A percentile compares a stretch with the other conserved stretches of the same genome.
Evolutionary conservation across 1,139 yeast species (phyloP).

Genomic region (Sugiyamaella novakii): DNA sequence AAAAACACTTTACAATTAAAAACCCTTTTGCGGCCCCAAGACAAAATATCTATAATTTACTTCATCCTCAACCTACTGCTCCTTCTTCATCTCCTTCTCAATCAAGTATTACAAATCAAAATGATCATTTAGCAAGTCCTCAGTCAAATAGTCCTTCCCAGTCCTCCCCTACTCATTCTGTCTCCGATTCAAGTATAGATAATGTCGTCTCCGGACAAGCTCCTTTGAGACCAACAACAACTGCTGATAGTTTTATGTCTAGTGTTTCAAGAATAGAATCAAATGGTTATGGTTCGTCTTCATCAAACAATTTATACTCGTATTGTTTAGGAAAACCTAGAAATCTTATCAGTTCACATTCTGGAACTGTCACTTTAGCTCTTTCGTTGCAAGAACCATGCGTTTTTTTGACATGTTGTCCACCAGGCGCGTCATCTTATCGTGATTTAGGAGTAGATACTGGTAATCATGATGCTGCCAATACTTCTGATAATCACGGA

Average conservation of each 20-base stretch:
- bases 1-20: slow-evolving; percentile 10
- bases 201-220: not conserved
- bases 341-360: slow-evolving; percentile 38
- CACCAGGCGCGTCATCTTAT: slow-evolving; percentile 21
- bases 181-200: slow-evolving; percentile 6
- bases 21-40: slow-evolving; percentile 10
- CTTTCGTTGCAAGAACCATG: slow-evolving; percentile 42
- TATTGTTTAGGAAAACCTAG: slow-evolving; percentile 42
- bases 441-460: slow-evolving; percentile 19
- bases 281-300: slow-evolving; percentile 5
- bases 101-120: not conserved
- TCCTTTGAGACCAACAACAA: slow-evolving; percentile 5
- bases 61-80: slow-evolving; percentile 2
- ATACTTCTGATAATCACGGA: not conserved
- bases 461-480: slow-evolving; percentile 8
- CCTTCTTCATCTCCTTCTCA: not conserved
- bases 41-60: slow-evolving; percentile 9
- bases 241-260: slow-evolving; percentile 15
- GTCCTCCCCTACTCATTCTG: not conserved
- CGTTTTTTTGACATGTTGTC: slow-evolving; percentile 36
- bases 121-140: not conserved
- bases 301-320: slow-evolving; percentile 27
- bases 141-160: not conserved
- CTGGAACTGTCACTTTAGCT: slow-evolving; percentile 39
- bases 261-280: slow-evolving; percentile 9